Conservation (phyloP, 306 rosid species). For the Leucaena leucocephala region DNA sequence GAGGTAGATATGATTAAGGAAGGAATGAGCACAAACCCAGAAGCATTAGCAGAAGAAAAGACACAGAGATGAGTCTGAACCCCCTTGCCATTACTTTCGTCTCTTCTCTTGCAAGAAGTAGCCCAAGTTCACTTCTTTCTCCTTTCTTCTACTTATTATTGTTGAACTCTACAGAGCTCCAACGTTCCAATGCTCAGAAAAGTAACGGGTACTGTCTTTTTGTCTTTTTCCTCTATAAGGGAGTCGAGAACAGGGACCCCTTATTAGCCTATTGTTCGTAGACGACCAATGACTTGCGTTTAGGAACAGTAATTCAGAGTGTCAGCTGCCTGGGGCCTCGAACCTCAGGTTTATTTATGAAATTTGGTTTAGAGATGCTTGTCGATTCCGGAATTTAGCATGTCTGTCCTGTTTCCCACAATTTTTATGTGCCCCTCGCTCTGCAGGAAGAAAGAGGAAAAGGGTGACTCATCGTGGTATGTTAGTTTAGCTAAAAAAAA, state of each 20-base stretch:
- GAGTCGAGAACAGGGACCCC: background rate
- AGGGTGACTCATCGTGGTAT: no score
- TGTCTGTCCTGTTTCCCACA: conserved; percentile 44
- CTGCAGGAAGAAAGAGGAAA: background rate
- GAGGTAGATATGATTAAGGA: background rate
- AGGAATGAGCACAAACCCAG: conserved; percentile 62
- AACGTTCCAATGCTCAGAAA: conserved; percentile 27
- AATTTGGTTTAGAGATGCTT: conserved; percentile 40
- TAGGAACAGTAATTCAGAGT: conserved; percentile 38
- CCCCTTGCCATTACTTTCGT: conserved; percentile 50
- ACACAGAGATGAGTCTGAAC: conserved; percentile 46
- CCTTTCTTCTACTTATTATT: background rate
- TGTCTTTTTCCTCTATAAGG: background rate
- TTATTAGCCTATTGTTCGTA: background rate
- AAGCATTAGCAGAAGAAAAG: conserved; percentile 57
- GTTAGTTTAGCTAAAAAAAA: no score
- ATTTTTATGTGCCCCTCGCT: background rate
- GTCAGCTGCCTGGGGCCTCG: conserved; percentile 49
- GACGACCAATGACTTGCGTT: conserved; percentile 8
- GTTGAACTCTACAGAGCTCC: background rate
- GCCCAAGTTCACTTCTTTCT: conserved; percentile 13
- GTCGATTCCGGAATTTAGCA: conserved; percentile 56
- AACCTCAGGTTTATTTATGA: conserved; percentile 47
- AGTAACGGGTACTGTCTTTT: conserved; percentile 56
- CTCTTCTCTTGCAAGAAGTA: background rate